These are phyloP conservation scores for Leishmania turanica DNA, from an alignment of 208 protist genomes.

Conservation along the genomic window DNA sequence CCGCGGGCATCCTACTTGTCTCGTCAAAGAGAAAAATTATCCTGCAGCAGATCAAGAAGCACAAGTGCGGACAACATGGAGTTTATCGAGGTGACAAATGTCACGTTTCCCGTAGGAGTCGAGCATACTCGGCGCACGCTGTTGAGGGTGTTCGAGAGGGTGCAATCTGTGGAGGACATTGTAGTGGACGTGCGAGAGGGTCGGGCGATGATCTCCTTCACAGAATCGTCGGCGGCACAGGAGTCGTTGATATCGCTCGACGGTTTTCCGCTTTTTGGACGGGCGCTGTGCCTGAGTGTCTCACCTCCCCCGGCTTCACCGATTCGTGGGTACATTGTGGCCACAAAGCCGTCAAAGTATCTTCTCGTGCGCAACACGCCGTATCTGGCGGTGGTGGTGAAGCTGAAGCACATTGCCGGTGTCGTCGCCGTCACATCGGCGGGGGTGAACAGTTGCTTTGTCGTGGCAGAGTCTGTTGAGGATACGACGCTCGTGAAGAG, in stretches of 20 bases:
- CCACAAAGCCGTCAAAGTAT: slow-evolving; percentile 39
- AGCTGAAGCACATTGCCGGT: slow-evolving; percentile 50
- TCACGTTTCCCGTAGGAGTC: slow-evolving; percentile 54
- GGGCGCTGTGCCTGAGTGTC: slow-evolving; percentile 43
- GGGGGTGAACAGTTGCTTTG: slow-evolving; percentile 45
- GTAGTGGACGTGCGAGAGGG: slow-evolving; percentile 50
- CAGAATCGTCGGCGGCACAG: slow-evolving; percentile 62
- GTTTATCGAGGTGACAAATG: slow-evolving; percentile 47
- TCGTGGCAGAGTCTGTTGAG: slow-evolving; percentile 29
- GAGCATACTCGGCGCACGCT: slow-evolving; percentile 67
- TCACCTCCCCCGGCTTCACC: slow-evolving; percentile 45
- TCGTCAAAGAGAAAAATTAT: too few species aligned
- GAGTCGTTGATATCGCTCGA: slow-evolving; percentile 69
- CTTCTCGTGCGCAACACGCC: slow-evolving; percentile 57
- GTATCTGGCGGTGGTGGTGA: slow-evolving; percentile 56
- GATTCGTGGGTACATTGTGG: slow-evolving; percentile 59
- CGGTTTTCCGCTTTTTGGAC: slow-evolving; percentile 62
- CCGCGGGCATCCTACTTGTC: background rate
- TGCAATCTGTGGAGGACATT: slow-evolving; percentile 58
- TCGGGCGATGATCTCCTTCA: slow-evolving; percentile 59
- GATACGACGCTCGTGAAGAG: slow-evolving; percentile 18
- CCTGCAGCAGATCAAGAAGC: too few species aligned
- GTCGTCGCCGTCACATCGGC: slow-evolving; percentile 46
- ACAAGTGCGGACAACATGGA: slow-evolving; percentile 38
- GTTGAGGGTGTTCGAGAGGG: slow-evolving; percentile 40